Conservation (phyloP, 73 alveolate genomes). For the Breviolum minutum region DNA sequence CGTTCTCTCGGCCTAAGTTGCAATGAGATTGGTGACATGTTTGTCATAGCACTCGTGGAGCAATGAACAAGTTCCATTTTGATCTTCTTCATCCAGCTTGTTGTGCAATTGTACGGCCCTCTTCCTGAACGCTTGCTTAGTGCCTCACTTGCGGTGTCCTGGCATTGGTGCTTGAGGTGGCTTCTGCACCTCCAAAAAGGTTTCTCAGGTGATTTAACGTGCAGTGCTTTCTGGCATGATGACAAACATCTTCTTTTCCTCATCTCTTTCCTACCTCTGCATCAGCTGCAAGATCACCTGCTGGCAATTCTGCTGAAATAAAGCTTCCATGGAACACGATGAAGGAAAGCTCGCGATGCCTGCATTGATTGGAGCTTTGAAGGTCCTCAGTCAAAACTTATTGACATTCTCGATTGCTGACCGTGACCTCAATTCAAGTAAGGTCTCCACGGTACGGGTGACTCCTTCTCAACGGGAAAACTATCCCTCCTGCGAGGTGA, state of each 20-base stretch:
- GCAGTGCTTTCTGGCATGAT: no score
- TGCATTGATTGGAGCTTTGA: neutral
- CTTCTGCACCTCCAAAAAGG: neutral
- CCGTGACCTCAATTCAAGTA: neutral
- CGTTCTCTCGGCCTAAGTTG: conserved; percentile 30
- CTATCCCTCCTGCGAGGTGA: conserved; percentile 37
- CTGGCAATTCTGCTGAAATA: no score
- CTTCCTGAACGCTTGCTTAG: neutral
- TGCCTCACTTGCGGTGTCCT: conserved; percentile 2
- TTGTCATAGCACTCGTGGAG: neutral
- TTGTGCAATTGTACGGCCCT: neutral
- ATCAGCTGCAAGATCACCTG: no score
- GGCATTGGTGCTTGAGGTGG: conserved; percentile 46
- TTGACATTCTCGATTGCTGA: no score
- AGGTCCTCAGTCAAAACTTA: neutral
- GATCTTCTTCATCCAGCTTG: neutral
- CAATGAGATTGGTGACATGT: neutral
- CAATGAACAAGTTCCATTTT: neutral
- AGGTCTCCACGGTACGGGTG: conserved; percentile 18
- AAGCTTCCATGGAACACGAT: no score
- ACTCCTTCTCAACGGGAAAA: conserved; percentile 53
- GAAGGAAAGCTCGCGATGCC: no score
- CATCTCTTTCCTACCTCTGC: no score
- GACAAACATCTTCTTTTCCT: no score
- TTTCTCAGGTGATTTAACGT: no score